Conservation (phyloP, 768 basidiomycete genomes). For the Tricholoma bakamatsutake region DNA sequence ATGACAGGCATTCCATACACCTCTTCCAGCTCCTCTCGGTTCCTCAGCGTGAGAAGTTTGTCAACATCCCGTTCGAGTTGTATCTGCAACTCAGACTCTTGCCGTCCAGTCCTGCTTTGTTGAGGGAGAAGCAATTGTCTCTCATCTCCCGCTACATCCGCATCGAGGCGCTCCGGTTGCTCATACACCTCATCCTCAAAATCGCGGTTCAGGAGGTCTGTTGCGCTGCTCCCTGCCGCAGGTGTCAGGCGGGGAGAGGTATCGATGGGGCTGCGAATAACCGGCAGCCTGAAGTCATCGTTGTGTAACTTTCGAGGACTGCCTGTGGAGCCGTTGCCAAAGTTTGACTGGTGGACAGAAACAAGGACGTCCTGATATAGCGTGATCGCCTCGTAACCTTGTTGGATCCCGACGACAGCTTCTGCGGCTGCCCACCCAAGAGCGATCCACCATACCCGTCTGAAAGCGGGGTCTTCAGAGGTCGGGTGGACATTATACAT, state of each 20-base stretch:
- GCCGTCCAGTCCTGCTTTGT: slow-evolving; percentile 7
- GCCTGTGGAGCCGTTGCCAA: background rate
- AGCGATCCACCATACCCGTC: slow-evolving; percentile 71
- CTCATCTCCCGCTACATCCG: slow-evolving; percentile 25
- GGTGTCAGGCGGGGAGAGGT: background rate
- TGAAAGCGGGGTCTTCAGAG: slow-evolving; percentile 54
- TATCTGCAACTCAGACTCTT: slow-evolving; percentile 8
- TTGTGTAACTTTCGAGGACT: background rate
- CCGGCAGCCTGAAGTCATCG: background rate
- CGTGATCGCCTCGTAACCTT: slow-evolving; percentile 64
- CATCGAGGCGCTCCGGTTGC: background rate
- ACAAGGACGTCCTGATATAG: slow-evolving; percentile 70
- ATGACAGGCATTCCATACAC: slow-evolving; percentile 78
- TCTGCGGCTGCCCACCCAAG: slow-evolving; percentile 73
- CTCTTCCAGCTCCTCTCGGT: slow-evolving; percentile 71
- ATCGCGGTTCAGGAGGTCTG: slow-evolving; percentile 13
- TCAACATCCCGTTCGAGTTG: slow-evolving; percentile 66
- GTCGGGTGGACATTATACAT: slow-evolving; percentile 38
- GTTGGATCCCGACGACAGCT: slow-evolving; percentile 54
- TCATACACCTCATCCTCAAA: slow-evolving; percentile 14
- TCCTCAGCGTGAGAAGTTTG: slow-evolving; percentile 53
- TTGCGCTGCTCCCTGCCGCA: background rate
- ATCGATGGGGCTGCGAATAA: background rate
- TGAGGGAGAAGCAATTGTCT: slow-evolving; percentile 24
- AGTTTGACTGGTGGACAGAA: slow-evolving; percentile 16